A percentile compares a stretch with the other conserved stretches of the same genome.
phyloP scores from a whole-genome alignment of 169 alveolate genomes.

The Besnoitia besnoiti region DNA sequence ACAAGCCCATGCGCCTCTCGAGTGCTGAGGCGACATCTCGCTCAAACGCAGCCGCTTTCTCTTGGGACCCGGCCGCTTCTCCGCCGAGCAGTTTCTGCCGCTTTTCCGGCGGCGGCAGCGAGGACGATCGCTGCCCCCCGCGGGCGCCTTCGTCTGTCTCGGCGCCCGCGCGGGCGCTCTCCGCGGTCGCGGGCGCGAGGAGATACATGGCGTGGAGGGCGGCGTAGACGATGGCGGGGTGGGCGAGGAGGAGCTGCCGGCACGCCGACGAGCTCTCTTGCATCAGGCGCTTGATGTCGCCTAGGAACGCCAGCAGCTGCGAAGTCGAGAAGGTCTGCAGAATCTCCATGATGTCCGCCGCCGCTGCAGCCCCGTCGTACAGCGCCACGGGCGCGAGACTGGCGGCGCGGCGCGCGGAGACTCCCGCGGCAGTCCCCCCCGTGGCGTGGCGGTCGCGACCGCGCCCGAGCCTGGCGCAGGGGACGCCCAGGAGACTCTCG shows the following conservation, averaged over 20 bases:
- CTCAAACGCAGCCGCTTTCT: not conserved
- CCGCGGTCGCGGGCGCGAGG: not conserved
- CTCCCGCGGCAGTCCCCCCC: not conserved
- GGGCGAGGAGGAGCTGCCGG: slow-evolving; percentile 42
- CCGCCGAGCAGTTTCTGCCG: not conserved
- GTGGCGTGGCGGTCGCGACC: not conserved
- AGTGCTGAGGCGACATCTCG: not conserved
- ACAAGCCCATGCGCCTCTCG: not conserved
- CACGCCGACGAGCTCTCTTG: not conserved
- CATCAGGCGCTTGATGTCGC: slow-evolving; percentile 24
- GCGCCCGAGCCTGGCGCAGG: not conserved
- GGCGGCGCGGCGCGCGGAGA: not conserved
- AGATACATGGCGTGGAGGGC: slow-evolving; percentile 32
- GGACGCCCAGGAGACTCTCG: not conserved
- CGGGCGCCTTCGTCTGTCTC: not conserved
- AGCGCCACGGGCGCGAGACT: not conserved
- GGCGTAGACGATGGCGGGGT: slow-evolving; percentile 44
- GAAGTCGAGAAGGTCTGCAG: slow-evolving; percentile 48
- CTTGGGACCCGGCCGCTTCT: not conserved
- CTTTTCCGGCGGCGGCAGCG: slow-evolving; percentile 4
- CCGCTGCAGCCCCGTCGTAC: slow-evolving; percentile 7
- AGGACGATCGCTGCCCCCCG: not conserved
- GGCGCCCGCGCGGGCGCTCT: not conserved
- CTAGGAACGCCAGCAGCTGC: slow-evolving; percentile 31
- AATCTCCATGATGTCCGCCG: slow-evolving; percentile 29